These are phyloP conservation scores for Arachis stenosperma DNA, from an alignment of 306 rosid genomes.

Conservation along the genomic window DNA sequence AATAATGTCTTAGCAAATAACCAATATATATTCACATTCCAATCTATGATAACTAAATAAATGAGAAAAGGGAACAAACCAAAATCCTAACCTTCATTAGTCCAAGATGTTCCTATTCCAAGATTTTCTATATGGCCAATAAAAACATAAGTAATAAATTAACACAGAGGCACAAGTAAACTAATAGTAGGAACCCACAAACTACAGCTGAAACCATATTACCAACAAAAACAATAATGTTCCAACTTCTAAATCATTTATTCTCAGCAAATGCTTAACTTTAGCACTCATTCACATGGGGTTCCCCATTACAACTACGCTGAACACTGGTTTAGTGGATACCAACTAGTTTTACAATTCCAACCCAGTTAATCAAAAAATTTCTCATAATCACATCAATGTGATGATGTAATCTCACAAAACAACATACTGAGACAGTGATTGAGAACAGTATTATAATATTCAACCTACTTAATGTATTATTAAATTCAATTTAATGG, in stretches of 20 bases:
- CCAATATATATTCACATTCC: conserved; percentile 8
- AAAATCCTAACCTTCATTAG: conserved; percentile 18
- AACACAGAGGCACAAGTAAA: conserved; percentile 15
- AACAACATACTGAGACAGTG: not conserved
- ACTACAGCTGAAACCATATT: conserved; percentile 6
- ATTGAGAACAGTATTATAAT: conserved; percentile 5
- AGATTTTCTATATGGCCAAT: conserved; percentile 11
- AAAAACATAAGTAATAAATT: conserved; percentile 6
- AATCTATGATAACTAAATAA: conserved; percentile 20
- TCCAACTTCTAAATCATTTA: conserved; percentile 13
- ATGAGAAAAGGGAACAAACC: conserved; percentile 20
- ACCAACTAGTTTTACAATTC: conserved; percentile 12
- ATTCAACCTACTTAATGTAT: not conserved
- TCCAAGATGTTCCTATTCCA: conserved; percentile 32
- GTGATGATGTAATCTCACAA: not conserved
- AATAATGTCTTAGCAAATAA: not conserved
- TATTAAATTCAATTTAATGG: conserved; percentile 18
- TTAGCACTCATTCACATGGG: conserved; percentile 6
- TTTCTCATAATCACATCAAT: not conserved
- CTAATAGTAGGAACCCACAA: not conserved
- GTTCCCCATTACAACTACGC: conserved; percentile 7
- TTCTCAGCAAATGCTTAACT: not conserved
- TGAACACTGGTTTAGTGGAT: not conserved
- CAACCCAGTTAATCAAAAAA: not conserved
- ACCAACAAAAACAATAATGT: conserved; percentile 10